Evolutionary conservation across 306 rosid genomes (phyloP), one percentile per base, ranked within the genome.

Genomic region (Cucurbita maxima): DNA sequence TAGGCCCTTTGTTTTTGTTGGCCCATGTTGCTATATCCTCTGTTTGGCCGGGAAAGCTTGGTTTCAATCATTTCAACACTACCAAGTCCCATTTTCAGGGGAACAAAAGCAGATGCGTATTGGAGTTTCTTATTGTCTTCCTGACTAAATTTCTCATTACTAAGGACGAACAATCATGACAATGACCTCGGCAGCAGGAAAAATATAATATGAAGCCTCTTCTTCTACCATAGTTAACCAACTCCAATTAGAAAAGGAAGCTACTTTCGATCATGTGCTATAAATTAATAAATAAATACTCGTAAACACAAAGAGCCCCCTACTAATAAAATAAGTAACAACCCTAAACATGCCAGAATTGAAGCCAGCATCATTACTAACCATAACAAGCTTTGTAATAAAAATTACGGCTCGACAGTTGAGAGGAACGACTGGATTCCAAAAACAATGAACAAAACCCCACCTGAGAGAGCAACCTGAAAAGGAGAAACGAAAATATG

Each of bases 361-460:
- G 3, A 41, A 61, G 30, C 64, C 7, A 16, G 77, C 59, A 30
- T 30, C 61, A 54, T 72, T 75, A 87, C 92, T 78, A 82, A 88
- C 88, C 86, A 76, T 75, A 57, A 81, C 58, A 43, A 55, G 54
- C 76, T 20, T n/a, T 67, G 34, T 30, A 30, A 30, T 40, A 66
- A 71, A 67, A 81, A 52, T 86, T 87, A 87, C 30, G 70, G 69
- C 60, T 81, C 81, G 13, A 86, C 80, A 0, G 93, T 84, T 64
- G 98, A 80, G 71, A 93, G 89, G 86, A 80, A 90, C 37, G 98
- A 93, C 53, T 93, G 98, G 74, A 93, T 84, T 56, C 98, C 96
- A 53, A 93, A 93, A 80, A 86, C 87, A 66, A 90, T 84, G 81
- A 90, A 90, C 55, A 93, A 92, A 82, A 93, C 56, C 74, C 94